phyloP scores from a whole-genome alignment of 441 rosid genomes.

The Gossypium gossypioides region DNA sequence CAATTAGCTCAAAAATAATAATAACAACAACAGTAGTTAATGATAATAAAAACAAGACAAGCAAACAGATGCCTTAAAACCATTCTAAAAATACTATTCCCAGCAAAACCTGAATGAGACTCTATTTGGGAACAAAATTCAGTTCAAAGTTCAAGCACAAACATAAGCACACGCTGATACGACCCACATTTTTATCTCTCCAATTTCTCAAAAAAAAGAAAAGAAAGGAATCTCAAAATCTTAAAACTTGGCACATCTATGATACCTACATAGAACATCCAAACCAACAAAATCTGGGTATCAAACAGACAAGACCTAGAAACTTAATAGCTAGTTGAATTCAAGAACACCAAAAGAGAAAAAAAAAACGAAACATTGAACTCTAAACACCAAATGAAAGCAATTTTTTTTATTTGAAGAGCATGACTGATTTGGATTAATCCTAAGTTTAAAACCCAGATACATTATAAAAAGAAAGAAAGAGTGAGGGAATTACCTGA shows the following conservation, averaged over 20 bases:
- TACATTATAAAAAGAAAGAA: background rate
- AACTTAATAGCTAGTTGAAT: background rate
- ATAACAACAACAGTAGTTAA: background rate
- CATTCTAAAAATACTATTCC: background rate
- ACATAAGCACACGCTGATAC: background rate
- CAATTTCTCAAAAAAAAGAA: background rate
- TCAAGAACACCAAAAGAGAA: constrained; percentile 1
- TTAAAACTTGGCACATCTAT: background rate
- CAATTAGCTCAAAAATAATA: background rate
- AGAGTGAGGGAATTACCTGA: constrained; percentile 19
- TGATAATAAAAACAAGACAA: background rate
- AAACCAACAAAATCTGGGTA: background rate
- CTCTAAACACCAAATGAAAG: background rate
- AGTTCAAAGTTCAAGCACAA: background rate
- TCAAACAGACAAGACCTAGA: background rate
- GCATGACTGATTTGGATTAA: background rate
- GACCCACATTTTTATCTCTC: background rate
- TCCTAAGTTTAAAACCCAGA: constrained; percentile 3
- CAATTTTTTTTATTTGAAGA: background rate
- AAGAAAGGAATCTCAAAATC: background rate
- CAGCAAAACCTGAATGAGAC: background rate
- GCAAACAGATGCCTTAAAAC: background rate
- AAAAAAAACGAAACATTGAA: background rate
- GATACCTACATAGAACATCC: background rate
- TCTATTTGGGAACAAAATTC: background rate